phyloP scores from a whole-genome alignment of 2,329 filamentous ascomycete species.

The Venturiaceae sp. region DNA sequence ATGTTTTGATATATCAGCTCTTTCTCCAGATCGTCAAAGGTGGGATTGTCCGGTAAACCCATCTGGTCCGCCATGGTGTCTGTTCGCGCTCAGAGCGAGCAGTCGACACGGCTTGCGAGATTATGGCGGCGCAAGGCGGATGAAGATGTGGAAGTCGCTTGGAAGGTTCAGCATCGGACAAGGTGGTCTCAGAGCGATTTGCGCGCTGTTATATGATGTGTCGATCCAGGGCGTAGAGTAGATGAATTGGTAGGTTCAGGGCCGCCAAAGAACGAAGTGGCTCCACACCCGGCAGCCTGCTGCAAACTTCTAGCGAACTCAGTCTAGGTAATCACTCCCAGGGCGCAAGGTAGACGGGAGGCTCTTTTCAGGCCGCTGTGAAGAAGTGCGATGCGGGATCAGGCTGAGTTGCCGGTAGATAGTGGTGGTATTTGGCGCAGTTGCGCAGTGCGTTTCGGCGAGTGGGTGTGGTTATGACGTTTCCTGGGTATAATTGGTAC shows the following conservation, averaged over 20 bases:
- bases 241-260: not conserved
- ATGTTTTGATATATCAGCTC: conserved; percentile 22
- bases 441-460: too few species aligned
- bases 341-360: not conserved
- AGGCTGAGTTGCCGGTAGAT: not conserved
- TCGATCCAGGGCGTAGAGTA: not conserved
- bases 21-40: conserved; percentile 19
- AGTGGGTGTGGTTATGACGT: too few species aligned
- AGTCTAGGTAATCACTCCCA: not conserved
- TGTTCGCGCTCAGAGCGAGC: not conserved
- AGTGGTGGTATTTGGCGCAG: too few species aligned
- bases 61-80: not conserved
- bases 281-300: not conserved
- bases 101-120: not conserved
- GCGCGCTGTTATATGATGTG: not conserved
- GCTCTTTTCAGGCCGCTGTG: not conserved
- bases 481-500: not conserved
- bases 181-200: not conserved
- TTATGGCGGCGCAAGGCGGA: not conserved
- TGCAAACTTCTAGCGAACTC: not conserved
- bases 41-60: conserved; percentile 7
- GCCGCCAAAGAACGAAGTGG: not conserved
- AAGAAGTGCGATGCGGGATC: not conserved
- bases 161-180: not conserved
- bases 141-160: not conserved